Conservation (phyloP, 306 rosid species). For the Oxytropis ochrocephala region DNA sequence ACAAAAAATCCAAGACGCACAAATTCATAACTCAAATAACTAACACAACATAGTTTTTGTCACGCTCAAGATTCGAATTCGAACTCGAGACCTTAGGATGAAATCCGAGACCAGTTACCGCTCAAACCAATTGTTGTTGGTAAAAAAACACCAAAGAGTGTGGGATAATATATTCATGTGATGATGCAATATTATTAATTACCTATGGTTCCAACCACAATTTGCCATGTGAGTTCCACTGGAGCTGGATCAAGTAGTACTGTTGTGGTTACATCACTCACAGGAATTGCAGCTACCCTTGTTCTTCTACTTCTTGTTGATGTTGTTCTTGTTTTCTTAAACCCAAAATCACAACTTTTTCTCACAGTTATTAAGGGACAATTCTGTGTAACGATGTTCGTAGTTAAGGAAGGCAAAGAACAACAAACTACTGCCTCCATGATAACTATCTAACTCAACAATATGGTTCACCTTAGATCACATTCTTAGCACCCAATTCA, state of each 20-base stretch:
- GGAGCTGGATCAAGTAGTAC: conserved; percentile 31
- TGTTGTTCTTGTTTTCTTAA: not conserved
- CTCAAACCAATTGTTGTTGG: no score
- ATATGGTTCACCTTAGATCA: not conserved
- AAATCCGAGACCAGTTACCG: no score
- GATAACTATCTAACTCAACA: not conserved
- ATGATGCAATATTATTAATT: not conserved
- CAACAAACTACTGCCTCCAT: conserved; percentile 41
- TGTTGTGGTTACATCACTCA: conserved; percentile 27
- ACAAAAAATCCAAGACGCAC: conserved; percentile 22
- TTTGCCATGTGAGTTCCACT: conserved; percentile 38
- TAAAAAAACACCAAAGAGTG: no score
- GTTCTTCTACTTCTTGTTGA: not conserved
- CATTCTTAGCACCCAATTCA: not conserved
- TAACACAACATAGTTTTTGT: no score
- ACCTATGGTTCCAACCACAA: conserved; percentile 40
- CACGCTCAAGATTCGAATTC: no score
- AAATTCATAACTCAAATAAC: not conserved
- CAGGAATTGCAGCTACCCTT: conserved; percentile 4
- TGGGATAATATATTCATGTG: no score
- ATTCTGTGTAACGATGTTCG: not conserved
- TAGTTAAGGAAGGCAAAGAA: conserved; percentile 19
- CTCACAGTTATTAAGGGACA: not conserved
- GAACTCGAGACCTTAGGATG: no score
- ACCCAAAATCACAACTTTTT: not conserved